Evolutionary conservation across 768 basidiomycete genomes (phyloP).

Genomic region (Lactarius psammicola): DNA sequence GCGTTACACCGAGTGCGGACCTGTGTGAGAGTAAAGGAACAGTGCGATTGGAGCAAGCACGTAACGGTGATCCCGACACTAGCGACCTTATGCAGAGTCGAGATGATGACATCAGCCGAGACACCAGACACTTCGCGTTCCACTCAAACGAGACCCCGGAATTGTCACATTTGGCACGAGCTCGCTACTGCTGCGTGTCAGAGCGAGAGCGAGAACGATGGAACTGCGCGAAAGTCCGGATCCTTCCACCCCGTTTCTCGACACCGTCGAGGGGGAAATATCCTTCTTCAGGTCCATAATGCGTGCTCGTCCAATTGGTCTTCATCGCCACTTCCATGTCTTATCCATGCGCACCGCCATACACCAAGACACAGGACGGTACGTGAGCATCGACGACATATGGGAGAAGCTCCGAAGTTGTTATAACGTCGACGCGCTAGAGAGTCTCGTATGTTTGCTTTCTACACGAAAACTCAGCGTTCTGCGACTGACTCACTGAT

Average conservation of each 20-base stretch:
- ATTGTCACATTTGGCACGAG: background rate
- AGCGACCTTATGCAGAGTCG: no score
- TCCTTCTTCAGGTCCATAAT: conserved; percentile 81
- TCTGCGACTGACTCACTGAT: background rate
- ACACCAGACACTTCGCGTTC: conserved; percentile 9
- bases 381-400: conserved; percentile 59
- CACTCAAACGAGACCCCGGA: background rate
- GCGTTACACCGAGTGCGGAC: no score
- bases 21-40: no score
- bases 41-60: no score
- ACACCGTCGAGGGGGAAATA: conserved; percentile 79
- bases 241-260: conserved; percentile 39
- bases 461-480: background rate
- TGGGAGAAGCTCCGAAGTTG: conserved; percentile 72
- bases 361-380: conserved; percentile 62
- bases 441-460: conserved; percentile 55
- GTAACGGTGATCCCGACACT: no score
- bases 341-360: conserved; percentile 73
- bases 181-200: background rate
- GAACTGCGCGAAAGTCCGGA: conserved; percentile 21
- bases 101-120: background rate
- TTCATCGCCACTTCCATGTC: conserved; percentile 80
- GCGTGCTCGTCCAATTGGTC: conserved; percentile 78
- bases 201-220: background rate
- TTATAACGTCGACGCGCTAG: conserved; percentile 75